Evolutionary conservation across 2,329 filamentous ascomycete species (phyloP).

Genomic region (Trichoderma sp.): DNA sequence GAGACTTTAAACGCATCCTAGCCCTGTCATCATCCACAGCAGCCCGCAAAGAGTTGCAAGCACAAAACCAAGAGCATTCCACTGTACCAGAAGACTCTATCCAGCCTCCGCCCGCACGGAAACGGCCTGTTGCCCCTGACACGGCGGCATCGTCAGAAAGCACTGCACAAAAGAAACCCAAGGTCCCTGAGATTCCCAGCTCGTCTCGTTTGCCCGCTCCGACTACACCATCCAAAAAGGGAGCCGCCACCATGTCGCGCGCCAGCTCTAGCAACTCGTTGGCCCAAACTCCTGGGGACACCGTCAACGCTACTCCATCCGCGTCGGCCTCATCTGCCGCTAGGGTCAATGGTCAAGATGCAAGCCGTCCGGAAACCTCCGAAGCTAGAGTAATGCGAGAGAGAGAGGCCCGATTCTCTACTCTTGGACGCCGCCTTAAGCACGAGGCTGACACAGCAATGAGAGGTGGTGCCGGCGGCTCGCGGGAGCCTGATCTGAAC

Average conservation of each 20-base stretch:
- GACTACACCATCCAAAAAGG: conserved; percentile 52
- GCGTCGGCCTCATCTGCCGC: conserved; percentile 29
- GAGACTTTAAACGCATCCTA: conserved; percentile 46
- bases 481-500: conserved; percentile 37
- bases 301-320: conserved; percentile 34
- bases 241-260: conserved; percentile 50
- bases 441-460: conserved; percentile 50
- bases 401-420: conserved; percentile 38
- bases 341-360: conserved; percentile 35
- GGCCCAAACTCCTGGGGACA: conserved; percentile 49
- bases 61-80: conserved; percentile 36
- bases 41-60: conserved; percentile 25
- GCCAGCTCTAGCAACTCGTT: conserved; percentile 53
- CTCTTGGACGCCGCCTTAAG: conserved; percentile 51
- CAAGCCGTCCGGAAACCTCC: conserved; percentile 22
- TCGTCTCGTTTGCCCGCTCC: conserved; percentile 38
- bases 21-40: conserved; percentile 39
- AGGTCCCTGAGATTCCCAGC: conserved; percentile 40
- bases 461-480: conserved; percentile 24
- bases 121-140: conserved; percentile 43
- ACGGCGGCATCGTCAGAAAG: conserved; percentile 36
- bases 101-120: conserved; percentile 40
- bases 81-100: conserved; percentile 41
- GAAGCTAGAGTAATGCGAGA: conserved; percentile 33
- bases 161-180: conserved; percentile 42